Evolutionary conservation across 352 stramenopile species (phyloP), one percentile per base, ranked within the genome.

Genomic region (Globisporangium rhizosaccharum): DNA sequence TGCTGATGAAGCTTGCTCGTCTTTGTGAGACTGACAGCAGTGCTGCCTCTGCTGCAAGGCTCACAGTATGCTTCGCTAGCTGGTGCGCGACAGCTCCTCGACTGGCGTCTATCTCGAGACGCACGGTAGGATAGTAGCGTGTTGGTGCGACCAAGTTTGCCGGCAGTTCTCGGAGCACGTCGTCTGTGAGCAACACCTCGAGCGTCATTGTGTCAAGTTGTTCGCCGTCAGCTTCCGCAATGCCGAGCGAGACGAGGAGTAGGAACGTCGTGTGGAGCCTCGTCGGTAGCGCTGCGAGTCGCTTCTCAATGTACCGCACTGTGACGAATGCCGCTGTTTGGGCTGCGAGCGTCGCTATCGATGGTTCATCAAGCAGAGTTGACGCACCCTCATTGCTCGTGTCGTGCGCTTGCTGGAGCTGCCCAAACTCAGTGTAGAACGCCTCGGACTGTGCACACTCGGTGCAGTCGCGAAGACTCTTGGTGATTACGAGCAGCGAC

Each of bases 201-300:
- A 53, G 36, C 17, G 48, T 45, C 39, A 28, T 1, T 10, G 23
- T n/a, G n/a, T 61, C 47, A 4, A 49, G 23, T 7, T 10, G 14
- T 2, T 53, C 51, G 36, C 20, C 26, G 12, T 18, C 8, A 7
- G 23, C 23, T n/a, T 67, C 62, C 12, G 50, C 56, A 15, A 54
- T n/a, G 30, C 50, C 45, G 26, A 65, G 25, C 12, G 55, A 62
- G 15, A 72, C 48, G n/a, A 57, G 47, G 12, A 81, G 47, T 47
- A 76, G 14, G 49, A 75, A 78, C 6, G 53, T 59, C 59, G 52
- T 49, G 33, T 74, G 65, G 14, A 76, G 37, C 0, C 62, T 56
- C 15, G 59, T 61, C n/a, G 70, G 70, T 3, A 81, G 51, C 2
- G 61, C 64, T 48, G 41, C 60, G 2, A 81, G 67, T 11, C 72